Conservation (phyloP, 805 yeast genomes). For the Candida succiphila region DNA sequence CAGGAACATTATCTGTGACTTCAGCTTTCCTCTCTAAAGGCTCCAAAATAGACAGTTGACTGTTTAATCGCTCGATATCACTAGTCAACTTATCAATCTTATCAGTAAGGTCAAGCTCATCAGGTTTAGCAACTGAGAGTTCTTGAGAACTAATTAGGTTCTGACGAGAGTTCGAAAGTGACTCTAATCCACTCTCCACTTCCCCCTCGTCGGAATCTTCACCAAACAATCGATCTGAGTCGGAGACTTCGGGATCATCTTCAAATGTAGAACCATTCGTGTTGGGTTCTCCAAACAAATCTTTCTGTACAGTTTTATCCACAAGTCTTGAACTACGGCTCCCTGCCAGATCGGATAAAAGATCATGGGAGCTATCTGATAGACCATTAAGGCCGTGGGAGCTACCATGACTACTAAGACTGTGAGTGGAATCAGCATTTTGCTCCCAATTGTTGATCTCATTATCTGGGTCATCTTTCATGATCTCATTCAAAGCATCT, state of each 20-base stretch:
- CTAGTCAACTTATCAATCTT: slow-evolving; percentile 50
- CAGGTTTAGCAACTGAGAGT: slow-evolving; percentile 51
- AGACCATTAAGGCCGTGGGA: not conserved
- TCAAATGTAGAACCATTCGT: not conserved
- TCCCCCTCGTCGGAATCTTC: slow-evolving; percentile 16
- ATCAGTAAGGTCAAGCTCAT: slow-evolving; percentile 53
- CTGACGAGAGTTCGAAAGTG: slow-evolving; percentile 6
- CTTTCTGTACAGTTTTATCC: slow-evolving; percentile 20
- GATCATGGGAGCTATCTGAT: not conserved
- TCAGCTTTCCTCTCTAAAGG: slow-evolving; percentile 76
- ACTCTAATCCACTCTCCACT: slow-evolving; percentile 6
- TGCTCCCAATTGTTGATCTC: no score
- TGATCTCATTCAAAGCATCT: slow-evolving; percentile 54
- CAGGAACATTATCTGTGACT: slow-evolving; percentile 64
- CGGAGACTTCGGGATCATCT: not conserved
- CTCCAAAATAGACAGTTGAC: slow-evolving; percentile 54
- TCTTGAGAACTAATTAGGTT: slow-evolving; percentile 16
- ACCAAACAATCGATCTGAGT: slow-evolving; percentile 24
- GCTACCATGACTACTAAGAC: not conserved
- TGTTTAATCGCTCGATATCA: slow-evolving; percentile 47
- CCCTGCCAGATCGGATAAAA: not conserved
- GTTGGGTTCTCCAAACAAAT: slow-evolving; percentile 18
- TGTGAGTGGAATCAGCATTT: not conserved
- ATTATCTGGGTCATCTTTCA: slow-evolving; percentile 18
- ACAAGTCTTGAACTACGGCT: slow-evolving; percentile 14